Evolutionary conservation across 495 filamentous ascomycete genomes (phyloP).

Genomic region (Neurospora sp.): DNA sequence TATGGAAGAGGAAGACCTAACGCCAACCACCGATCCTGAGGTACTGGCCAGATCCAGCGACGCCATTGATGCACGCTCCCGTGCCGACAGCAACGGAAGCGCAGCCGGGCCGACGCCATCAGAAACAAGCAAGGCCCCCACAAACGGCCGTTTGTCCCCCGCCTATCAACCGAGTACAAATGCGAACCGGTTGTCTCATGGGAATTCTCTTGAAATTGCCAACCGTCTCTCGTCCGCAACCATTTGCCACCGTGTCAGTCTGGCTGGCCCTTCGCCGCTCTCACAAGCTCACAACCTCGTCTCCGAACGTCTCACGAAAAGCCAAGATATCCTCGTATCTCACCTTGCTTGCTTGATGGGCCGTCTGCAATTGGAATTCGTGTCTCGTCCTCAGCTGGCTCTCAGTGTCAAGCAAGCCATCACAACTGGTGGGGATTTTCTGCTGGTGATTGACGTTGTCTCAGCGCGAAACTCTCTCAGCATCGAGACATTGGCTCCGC

Average conservation of each 20-base stretch:
- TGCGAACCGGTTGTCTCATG: constrained; percentile 31
- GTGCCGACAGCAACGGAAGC: constrained; percentile 17
- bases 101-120: constrained; percentile 18
- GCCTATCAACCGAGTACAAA: constrained; percentile 25
- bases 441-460: constrained; percentile 74
- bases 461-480: constrained; percentile 64
- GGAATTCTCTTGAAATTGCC: constrained; percentile 9
- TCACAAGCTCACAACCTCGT: constrained; percentile 40
- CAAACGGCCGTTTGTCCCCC: constrained; percentile 35
- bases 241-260: constrained; percentile 44
- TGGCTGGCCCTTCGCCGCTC: constrained; percentile 34
- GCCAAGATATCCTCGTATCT: constrained; percentile 81
- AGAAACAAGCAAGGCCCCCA: constrained; percentile 20
- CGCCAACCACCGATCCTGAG: constrained; percentile 58
- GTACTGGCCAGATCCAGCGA: constrained; percentile 17
- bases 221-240: constrained; percentile 35
- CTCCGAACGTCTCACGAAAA: constrained; percentile 55
- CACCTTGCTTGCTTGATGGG: constrained; percentile 88
- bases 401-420: constrained; percentile 62
- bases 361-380: constrained; percentile 75
- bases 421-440: constrained; percentile 64
- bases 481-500: constrained; percentile 51
- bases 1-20: constrained; percentile 52
- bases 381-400: constrained; percentile 74
- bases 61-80: constrained; percentile 30